Conservation (phyloP, 108 stramenopile genomes). For the Fragilaria crotonensis region DNA sequence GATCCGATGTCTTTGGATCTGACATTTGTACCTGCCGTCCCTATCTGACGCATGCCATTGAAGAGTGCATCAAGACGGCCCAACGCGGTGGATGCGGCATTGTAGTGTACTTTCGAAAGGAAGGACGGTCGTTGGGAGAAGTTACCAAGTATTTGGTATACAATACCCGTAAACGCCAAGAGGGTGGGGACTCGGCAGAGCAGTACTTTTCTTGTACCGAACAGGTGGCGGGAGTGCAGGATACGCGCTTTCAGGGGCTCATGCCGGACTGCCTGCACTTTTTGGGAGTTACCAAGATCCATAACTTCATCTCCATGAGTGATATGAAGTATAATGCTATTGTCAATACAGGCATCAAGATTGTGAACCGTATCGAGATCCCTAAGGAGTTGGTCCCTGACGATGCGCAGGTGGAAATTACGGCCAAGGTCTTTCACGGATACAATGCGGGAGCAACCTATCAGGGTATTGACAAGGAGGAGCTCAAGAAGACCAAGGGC, state of each 20-base stretch:
- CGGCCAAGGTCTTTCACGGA: conserved; percentile 97
- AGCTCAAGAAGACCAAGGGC: conserved; percentile 85
- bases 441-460: conserved; percentile 96
- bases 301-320: conserved; percentile 96
- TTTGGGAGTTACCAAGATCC: conserved; percentile 91
- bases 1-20: conserved; percentile 95
- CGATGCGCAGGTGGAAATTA: conserved; percentile 99
- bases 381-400: conserved; percentile 94
- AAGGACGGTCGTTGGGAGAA: conserved; percentile 93
- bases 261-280: conserved; percentile 99
- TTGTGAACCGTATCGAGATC: conserved; percentile 97
- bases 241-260: conserved; percentile 94
- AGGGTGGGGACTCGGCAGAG: conserved; percentile 92
- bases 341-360: conserved; percentile 90
- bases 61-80: conserved; percentile 97
- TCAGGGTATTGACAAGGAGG: conserved; percentile 72
- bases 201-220: conserved; percentile 98
- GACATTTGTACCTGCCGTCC: conserved; percentile 98
- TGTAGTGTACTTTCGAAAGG: conserved; percentile 98
- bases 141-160: conserved; percentile 99
- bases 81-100: conserved; percentile 91
- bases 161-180: conserved; percentile 97
- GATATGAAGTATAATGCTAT: conserved; percentile 99
- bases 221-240: conserved; percentile 93
- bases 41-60: conserved; percentile 98